Evolutionary conservation across 2,329 filamentous ascomycete species (phyloP), one percentile per base, ranked within the genome.

Genomic region (Fusarium sacchari): DNA sequence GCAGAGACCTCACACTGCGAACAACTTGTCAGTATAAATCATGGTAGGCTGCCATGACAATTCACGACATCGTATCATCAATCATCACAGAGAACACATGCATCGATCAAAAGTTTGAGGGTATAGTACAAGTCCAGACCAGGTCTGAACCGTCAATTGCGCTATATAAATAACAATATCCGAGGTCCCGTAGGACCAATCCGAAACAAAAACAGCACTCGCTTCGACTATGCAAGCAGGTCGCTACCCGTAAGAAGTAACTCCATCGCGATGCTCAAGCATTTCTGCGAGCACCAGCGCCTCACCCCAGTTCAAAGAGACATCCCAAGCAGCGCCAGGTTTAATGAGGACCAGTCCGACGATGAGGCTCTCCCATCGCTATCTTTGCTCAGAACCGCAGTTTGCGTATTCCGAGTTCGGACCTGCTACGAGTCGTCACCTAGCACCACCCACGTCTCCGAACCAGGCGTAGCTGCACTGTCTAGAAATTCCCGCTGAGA

Each of bases 341-440:
- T 71, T 71, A 73, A 47, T 78, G 81, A 82, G 80, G 80, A 80
- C 82, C 81, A 83, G 82, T 83, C 82, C 82, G 79, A 40, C 74
- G 74, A 78, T 76, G 77, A 68, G 76, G 76, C 76, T 76, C 75
- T 79, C 73, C 67, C 79, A 75, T 78, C 77, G 74, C 55, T 71
- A 53, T 59, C 32, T 53, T 55, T 70, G 64, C 67, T 76, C 74
- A 67, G 79, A 77, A 76, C 77, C 79, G 73, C 76, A 24, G 17
- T n/a, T n/a, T 44, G 77, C 80, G 78, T 77, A 78, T 77, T 72
- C 72, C 67, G 61, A 57, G 74, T 79, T 79, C 81, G 82, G 82
- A 84, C 82, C 79, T 85, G 83, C 79, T 86, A 83, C 82, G 80
- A 84, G 83, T 81, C 84, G 81, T 85, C 83, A 77, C 81, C 82